Conservation (phyloP, 176 grass and related monocot species). For the Hordeum marinum region DNA sequence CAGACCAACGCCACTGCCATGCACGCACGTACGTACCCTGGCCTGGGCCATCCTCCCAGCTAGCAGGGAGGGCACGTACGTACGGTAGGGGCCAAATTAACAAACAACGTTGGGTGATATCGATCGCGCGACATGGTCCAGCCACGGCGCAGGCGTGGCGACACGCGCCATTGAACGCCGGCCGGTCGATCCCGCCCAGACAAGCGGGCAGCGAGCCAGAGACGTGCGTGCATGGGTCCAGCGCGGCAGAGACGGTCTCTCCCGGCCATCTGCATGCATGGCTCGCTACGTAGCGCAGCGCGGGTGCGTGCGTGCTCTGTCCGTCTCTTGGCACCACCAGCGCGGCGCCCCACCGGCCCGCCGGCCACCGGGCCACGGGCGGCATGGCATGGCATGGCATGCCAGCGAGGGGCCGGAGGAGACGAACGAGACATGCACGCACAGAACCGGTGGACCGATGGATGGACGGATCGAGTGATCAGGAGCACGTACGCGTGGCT, state of each 20-base stretch:
- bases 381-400: neutral
- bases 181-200: neutral
- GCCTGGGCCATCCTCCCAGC: neutral
- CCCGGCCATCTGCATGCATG: too few relatives aligned
- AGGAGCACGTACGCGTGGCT: neutral
- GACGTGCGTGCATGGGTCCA: neutral
- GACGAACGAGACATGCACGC: neutral
- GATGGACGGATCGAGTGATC: neutral
- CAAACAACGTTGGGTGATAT: neutral
- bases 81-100: neutral
- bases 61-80: neutral
- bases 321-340: too few relatives aligned
- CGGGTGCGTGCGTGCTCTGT: too few relatives aligned
- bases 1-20: neutral
- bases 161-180: neutral
- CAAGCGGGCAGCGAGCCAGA: neutral
- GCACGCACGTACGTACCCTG: too few relatives aligned
- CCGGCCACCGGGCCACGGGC: too few relatives aligned
- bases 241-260: neutral
- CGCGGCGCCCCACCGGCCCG: too few relatives aligned
- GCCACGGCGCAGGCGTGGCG: slow-evolving; percentile 3
- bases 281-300: too few relatives aligned
- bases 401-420: neutral
- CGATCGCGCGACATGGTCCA: slow-evolving; percentile 7
- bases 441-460: neutral